Base-by-base conservation (phyloP, 495 filamentous ascomycete species). In the Hypoxylon rickii region DNA sequence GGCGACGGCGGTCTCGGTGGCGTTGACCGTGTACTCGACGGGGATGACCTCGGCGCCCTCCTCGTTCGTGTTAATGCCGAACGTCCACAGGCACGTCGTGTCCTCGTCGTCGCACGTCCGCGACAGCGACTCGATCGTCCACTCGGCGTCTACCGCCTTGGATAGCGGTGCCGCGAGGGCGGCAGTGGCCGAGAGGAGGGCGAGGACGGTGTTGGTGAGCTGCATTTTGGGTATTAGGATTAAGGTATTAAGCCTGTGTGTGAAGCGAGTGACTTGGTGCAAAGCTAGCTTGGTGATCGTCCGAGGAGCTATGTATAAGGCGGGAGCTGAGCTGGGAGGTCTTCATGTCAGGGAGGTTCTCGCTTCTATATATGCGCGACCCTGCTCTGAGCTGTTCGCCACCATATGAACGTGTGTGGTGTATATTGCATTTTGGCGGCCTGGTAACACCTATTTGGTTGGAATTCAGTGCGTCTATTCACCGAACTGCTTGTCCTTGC, bases 121-220 rank as follows among this genome's bases (percentile, higher is more conserved):
- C 61, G 69, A 72, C 53, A 82, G 72, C 37, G 54, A 52, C 50
- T 66, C 34, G 58, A 83, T 75, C 38, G 73, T 81, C 79, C 79
- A 83, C 43, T 77, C 40, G 3, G 67, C 63, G 11, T 65, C 56
- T 11, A 71, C 72, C 55, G 73, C 72, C 69, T 75, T 77, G 13
- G 71, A 73, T 34, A 71, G 63, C 0, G 72, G 73, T 21, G 74
- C 65, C 37, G 78, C 71, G 43, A 77, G 56, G 64, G 72, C 66
- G 17, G 73, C 61, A 38, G 68, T 47, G 40, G 74, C 61, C 44
- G 74, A 72, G 42, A 66, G 51, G 55, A 74, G 47, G 60, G 70
- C 41, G 53, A 75, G 36, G 54, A 78, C 48, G 60, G 72, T 39
- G 61, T 70, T 68, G 46, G 71, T 65, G 72, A 79, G 56, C 44